These are phyloP conservation scores for Aspergillus leporis DNA, from an alignment of 495 filamentous ascomycete species.

Conservation along the genomic window DNA sequence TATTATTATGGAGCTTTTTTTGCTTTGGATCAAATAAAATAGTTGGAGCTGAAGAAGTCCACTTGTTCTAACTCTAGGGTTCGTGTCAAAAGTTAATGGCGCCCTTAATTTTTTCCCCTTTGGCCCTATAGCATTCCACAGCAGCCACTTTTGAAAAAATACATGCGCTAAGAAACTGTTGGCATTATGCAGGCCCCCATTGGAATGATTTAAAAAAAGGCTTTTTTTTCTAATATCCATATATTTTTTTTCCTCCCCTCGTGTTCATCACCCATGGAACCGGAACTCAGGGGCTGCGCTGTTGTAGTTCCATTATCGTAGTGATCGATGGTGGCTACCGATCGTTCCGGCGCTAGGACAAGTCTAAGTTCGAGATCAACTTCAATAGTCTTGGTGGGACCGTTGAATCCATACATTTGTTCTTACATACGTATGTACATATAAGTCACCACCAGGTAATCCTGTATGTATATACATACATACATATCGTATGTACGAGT, in stretches of 20 bases:
- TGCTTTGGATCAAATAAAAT: too few species aligned
- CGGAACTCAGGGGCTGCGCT: too few species aligned
- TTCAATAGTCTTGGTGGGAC: not conserved
- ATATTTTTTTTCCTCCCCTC: constrained; percentile 12
- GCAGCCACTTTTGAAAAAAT: not conserved
- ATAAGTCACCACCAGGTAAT: too few species aligned
- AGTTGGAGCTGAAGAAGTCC: too few species aligned
- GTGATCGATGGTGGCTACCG: constrained; percentile 5
- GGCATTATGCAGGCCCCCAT: not conserved
- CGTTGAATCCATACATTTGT: not conserved
- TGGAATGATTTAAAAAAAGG: too few species aligned
- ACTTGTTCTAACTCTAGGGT: too few species aligned
- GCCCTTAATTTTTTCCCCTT: too few species aligned
- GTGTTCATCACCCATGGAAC: constrained; percentile 11
- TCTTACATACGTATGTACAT: not conserved
- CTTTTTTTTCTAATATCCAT: not conserved
- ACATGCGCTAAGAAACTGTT: too few species aligned
- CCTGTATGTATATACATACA: too few species aligned
- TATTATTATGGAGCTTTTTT: too few species aligned
- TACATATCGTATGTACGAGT: too few species aligned
- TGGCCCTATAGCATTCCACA: not conserved
- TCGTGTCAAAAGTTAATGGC: too few species aligned
- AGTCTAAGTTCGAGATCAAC: not conserved
- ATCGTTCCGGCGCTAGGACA: not conserved
- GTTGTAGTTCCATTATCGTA: not conserved